Evolutionary conservation across 179 eudicot species (phyloP), one percentile per base, ranked within the genome.

Genomic region (Drosera spatulata): DNA sequence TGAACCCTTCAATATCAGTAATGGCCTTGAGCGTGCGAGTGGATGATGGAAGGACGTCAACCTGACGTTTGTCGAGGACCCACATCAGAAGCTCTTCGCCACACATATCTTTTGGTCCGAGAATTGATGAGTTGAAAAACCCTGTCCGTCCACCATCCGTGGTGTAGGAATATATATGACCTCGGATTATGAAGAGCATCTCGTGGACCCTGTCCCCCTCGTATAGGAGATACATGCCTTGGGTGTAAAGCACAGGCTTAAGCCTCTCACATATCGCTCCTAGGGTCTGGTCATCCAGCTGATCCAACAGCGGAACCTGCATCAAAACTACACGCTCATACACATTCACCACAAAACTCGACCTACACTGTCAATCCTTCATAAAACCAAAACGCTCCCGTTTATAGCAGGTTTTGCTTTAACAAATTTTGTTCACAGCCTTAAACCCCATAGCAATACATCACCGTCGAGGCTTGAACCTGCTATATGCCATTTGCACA

Each of bases 1-100:
- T 84, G 53, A 83, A 83, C 0, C 85, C 79, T 60, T 83, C 88
- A 2, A 83, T 85, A 55, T 83, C 81, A 1, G 81, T 77, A 13
- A 77, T 69, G 51, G 88, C 80, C 38, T 73, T 77, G 0, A 83
- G 80, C 0, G 88, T 75, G 49, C 88, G 85, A 2, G 85, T 80
- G 53, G 88, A 83, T 0, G 81, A 78, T 0, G 88, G 88, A 41
- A 83, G 72, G 66, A 71, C 65, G 50, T 73, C 61, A 39, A 22
- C 10, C 9, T 59, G 61, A 22, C 50, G 61, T 22, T 1, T 14
- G 38, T 59, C 61, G 10, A 79, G 42, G n/a, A 69, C 75, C 75
- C 80, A 79, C 12, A 71, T 56, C 2, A 79, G 69, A 3, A 79
- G 75, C 61, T 79, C 83, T 38, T 79, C 83, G 2, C 83, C 79